These are phyloP conservation scores for Pleurotus platypus DNA, from an alignment of 768 basidiomycete genomes.

Conservation along the genomic window DNA sequence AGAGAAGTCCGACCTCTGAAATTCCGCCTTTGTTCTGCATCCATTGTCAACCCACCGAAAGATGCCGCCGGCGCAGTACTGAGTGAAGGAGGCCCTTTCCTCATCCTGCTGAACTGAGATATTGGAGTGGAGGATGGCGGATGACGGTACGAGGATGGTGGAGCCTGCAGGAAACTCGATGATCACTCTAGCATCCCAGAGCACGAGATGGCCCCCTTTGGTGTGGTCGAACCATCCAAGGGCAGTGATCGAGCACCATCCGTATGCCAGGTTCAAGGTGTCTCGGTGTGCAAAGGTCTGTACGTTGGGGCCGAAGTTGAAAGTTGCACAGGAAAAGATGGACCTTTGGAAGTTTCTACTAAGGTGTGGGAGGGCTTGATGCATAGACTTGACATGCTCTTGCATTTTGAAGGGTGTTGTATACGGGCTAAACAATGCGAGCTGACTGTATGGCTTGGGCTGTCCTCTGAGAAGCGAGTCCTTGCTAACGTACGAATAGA, in stretches of 20 bases:
- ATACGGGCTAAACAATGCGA: too few species aligned
- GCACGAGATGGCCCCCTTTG: constrained; percentile 27
- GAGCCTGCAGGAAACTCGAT: constrained; percentile 21
- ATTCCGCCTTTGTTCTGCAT: constrained; percentile 3
- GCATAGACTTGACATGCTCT: too few species aligned
- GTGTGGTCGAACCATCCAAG: constrained; percentile 23
- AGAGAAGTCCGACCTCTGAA: too few species aligned
- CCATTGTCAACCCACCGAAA: constrained; percentile 23
- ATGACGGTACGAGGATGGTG: constrained; percentile 24
- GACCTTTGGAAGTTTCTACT: constrained; percentile 14
- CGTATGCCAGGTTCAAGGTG: constrained; percentile 23
- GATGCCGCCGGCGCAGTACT: constrained; percentile 23
- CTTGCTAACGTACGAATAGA: too few species aligned
- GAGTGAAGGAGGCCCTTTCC: constrained; percentile 19
- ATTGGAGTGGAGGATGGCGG: constrained; percentile 22
- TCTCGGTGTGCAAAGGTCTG: constrained; percentile 21
- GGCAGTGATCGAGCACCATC: constrained; percentile 27
- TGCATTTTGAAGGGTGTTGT: too few species aligned
- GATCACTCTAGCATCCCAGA: constrained; percentile 23
- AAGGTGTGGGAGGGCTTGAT: neutral
- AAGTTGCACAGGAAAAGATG: constrained; percentile 18
- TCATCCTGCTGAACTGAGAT: constrained; percentile 16
- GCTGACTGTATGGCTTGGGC: too few species aligned
- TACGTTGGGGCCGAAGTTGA: constrained; percentile 24
- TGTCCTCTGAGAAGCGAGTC: too few species aligned